Conservation (phyloP, 192 early-diverging fungal genomes). For the Linnemannia zychae region DNA sequence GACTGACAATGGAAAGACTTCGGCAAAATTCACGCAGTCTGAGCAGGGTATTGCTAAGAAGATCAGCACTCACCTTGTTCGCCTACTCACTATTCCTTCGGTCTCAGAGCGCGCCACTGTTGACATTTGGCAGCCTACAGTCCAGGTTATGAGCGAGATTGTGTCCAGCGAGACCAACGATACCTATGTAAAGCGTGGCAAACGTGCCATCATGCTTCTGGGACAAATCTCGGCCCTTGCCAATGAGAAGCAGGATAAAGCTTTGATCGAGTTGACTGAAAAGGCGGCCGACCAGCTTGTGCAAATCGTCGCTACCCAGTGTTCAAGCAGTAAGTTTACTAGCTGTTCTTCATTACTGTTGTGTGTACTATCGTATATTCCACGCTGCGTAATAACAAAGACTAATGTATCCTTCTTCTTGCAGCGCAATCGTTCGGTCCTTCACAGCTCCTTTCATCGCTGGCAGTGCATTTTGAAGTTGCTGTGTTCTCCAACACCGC, state of each 20-base stretch:
- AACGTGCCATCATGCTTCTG: slow-evolving; percentile 30
- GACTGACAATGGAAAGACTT: slow-evolving; percentile 15
- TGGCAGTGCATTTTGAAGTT: slow-evolving; percentile 52
- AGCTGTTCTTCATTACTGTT: neutral
- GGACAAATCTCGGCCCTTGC: slow-evolving; percentile 17
- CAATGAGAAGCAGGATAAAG: slow-evolving; percentile 23
- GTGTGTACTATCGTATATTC: neutral
- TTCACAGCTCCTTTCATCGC: slow-evolving; percentile 46
- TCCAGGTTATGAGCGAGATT: slow-evolving; percentile 29
- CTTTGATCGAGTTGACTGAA: slow-evolving; percentile 26
- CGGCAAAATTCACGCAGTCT: slow-evolving; percentile 34
- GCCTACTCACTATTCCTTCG: slow-evolving; percentile 40
- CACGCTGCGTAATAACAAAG: neutral
- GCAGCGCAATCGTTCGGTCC: slow-evolving; percentile 53
- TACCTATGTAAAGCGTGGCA: slow-evolving; percentile 39
- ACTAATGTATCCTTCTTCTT: neutral
- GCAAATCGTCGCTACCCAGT: slow-evolving; percentile 49
- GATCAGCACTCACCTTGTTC: slow-evolving; percentile 33
- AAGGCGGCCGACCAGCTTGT: slow-evolving; percentile 51
- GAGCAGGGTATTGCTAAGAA: slow-evolving; percentile 37
- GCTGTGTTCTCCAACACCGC: slow-evolving; percentile 49
- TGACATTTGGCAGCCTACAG: slow-evolving; percentile 34
- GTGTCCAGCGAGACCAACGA: slow-evolving; percentile 30
- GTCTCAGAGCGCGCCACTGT: slow-evolving; percentile 32
- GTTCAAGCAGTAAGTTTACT: slow-evolving; percentile 39